A percentile compares a stretch with the other conserved stretches of the same genome.
Conservation (phyloP, 139 green algal species). For the Microglena sp. region DNA sequence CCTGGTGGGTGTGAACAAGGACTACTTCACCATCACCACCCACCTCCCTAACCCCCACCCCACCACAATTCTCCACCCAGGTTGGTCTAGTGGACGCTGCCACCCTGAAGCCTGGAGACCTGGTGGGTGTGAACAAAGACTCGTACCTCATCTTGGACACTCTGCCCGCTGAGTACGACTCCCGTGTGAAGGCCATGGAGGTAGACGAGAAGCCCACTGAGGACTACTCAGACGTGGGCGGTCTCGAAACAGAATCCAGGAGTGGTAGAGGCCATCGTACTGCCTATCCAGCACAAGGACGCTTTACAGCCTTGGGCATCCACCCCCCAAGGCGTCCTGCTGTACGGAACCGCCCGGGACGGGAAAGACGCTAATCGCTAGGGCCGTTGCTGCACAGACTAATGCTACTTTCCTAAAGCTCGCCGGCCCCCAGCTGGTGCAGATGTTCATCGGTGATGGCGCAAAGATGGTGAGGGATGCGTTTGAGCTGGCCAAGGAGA, state of each 20-base stretch:
- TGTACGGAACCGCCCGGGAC: constrained; percentile 51
- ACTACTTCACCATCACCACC: no score
- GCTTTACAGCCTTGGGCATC: constrained; percentile 84
- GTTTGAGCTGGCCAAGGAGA: constrained; percentile 97
- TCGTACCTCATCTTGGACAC: constrained; percentile 96
- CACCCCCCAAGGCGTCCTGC: constrained; percentile 76
- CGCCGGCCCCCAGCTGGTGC: constrained; percentile 83
- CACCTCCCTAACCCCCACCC: no score
- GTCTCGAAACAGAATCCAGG: constrained; percentile 98
- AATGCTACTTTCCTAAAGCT: constrained; percentile 99
- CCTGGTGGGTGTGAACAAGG: constrained; percentile 98
- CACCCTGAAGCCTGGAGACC: constrained; percentile 70
- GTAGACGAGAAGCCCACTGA: constrained; percentile 98
- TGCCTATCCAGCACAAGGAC: constrained; percentile 97
- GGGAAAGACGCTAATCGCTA: constrained; percentile 92
- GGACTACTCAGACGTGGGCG: constrained; percentile 96
- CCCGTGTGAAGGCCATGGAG: constrained; percentile 91
- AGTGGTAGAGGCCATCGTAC: constrained; percentile 94
- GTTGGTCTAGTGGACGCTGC: constrained; percentile 78
- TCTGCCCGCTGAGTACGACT: constrained; percentile 96
- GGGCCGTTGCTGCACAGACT: constrained; percentile 91
- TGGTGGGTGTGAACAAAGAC: constrained; percentile 97
- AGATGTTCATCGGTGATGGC: constrained; percentile 99
- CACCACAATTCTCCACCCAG: no score
- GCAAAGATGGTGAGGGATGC: constrained; percentile 97